Percentiles rank a stretch among this genome's conserved stretches.
These are phyloP conservation scores for Dioscorea zingiberensis DNA, from an alignment of 106 monocot species.

Conservation along the genomic window DNA sequence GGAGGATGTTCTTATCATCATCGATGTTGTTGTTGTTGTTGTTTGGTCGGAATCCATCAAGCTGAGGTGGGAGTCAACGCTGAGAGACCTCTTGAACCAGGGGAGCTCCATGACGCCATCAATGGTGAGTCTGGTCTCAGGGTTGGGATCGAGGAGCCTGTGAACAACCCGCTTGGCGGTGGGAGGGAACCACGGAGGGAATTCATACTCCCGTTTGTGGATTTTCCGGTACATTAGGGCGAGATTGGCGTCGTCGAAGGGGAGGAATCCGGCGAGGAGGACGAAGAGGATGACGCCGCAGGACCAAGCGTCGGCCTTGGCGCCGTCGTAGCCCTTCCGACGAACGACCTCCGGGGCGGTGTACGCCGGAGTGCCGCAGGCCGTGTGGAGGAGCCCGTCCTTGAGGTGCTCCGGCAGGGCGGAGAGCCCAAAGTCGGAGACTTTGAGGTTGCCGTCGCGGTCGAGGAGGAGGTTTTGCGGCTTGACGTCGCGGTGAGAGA, in stretches of 20 bases:
- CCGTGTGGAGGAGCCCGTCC: slow-evolving; percentile 48
- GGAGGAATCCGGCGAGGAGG: slow-evolving; percentile 37
- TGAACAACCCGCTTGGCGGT: slow-evolving; percentile 24
- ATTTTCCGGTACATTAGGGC: slow-evolving; percentile 34
- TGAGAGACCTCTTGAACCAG: slow-evolving; percentile 23
- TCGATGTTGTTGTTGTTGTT: too few species aligned
- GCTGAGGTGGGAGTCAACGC: neutral
- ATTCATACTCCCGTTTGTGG: slow-evolving; percentile 29
- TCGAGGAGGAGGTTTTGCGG: slow-evolving; percentile 80
- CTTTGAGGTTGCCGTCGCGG: slow-evolving; percentile 44
- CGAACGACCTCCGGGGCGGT: slow-evolving; percentile 62
- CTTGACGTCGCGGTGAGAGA: slow-evolving; percentile 84
- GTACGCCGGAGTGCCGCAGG: slow-evolving; percentile 73
- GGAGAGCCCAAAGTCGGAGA: slow-evolving; percentile 75
- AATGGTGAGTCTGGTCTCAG: slow-evolving; percentile 36
- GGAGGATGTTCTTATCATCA: neutral
- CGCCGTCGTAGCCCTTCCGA: slow-evolving; percentile 42
- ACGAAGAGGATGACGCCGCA: slow-evolving; percentile 53
- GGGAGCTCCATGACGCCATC: slow-evolving; percentile 25
- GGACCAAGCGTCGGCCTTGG: slow-evolving; percentile 59
- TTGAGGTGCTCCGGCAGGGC: slow-evolving; percentile 51
- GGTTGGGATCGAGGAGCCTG: slow-evolving; percentile 53
- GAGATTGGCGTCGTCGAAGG: slow-evolving; percentile 54
- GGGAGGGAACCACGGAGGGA: slow-evolving; percentile 44
- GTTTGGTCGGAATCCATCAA: neutral